These are phyloP conservation scores for Perilla frutescens DNA, from an alignment of 257 asterid genomes.

Conservation along the genomic window DNA sequence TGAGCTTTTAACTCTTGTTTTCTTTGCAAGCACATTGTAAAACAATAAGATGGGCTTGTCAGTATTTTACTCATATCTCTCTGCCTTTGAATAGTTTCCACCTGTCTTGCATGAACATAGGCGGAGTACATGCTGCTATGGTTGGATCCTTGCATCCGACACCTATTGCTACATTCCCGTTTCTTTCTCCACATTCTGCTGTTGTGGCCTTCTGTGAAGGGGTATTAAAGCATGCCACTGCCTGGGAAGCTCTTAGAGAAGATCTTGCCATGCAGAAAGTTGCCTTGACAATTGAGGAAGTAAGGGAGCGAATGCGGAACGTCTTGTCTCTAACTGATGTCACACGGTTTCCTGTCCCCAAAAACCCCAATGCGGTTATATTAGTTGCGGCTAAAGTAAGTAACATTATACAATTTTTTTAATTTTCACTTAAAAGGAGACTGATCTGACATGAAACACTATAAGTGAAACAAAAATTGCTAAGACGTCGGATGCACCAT, in stretches of 20 bases:
- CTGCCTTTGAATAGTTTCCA: constrained; percentile 16
- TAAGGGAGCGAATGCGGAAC: constrained; percentile 80
- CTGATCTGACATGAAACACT: neutral
- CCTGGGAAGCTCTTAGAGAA: constrained; percentile 93
- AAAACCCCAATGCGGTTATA: constrained; percentile 81
- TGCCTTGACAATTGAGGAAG: constrained; percentile 76
- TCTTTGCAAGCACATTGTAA: neutral
- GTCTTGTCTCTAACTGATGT: constrained; percentile 94
- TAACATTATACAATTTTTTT: constrained; percentile 20
- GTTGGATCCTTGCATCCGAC: constrained; percentile 95
- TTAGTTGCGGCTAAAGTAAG: constrained; percentile 95
- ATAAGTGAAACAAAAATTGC: neutral
- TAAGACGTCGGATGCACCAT: neutral
- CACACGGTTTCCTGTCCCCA: constrained; percentile 91
- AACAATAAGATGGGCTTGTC: neutral
- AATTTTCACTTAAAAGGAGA: neutral
- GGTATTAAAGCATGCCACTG: constrained; percentile 86
- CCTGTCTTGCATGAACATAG: constrained; percentile 47
- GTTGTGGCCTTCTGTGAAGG: constrained; percentile 98
- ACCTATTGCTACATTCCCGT: constrained; percentile 91
- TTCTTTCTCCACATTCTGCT: constrained; percentile 97
- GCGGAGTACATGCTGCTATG: constrained; percentile 99
- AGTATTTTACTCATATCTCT: neutral
- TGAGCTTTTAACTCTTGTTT: neutral
- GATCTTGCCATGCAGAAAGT: constrained; percentile 64